Conservation (phyloP, 1,139 yeast genomes). For the Blastobotrys raffinosifermentans region DNA sequence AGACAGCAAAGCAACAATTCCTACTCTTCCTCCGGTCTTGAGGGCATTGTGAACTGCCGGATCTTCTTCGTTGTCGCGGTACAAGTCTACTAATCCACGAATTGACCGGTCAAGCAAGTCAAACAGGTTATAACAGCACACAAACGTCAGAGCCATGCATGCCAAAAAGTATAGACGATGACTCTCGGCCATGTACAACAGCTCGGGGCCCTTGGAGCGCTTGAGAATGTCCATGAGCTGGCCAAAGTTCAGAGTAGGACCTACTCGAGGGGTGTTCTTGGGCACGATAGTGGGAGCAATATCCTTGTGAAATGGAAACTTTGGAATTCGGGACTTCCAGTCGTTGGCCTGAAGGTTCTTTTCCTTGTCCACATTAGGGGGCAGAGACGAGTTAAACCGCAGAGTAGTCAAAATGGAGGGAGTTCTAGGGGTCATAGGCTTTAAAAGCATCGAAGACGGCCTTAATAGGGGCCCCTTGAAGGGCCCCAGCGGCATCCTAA, state of each 20-base stretch:
- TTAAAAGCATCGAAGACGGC: no score
- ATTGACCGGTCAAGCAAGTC: slow-evolving; percentile 54
- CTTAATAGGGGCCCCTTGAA: no score
- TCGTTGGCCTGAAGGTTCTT: slow-evolving; percentile 28
- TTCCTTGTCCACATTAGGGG: slow-evolving; percentile 22
- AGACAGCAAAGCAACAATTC: slow-evolving; percentile 39
- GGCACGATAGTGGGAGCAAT: slow-evolving; percentile 65
- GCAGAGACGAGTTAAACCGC: slow-evolving; percentile 17
- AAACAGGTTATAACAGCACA: slow-evolving; percentile 61
- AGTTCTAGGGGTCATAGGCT: no score
- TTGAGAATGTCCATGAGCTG: slow-evolving; percentile 60
- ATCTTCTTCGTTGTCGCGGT: slow-evolving; percentile 48
- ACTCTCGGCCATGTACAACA: slow-evolving; percentile 78
- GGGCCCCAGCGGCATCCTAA: no score
- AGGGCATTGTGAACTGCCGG: slow-evolving; percentile 34
- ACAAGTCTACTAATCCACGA: slow-evolving; percentile 52
- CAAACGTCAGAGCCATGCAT: slow-evolving; percentile 63
- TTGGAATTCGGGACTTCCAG: slow-evolving; percentile 36
- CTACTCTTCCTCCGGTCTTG: slow-evolving; percentile 37
- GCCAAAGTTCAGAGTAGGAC: slow-evolving; percentile 50
- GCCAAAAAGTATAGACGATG: slow-evolving; percentile 69
- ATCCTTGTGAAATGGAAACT: slow-evolving; percentile 62
- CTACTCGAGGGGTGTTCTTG: slow-evolving; percentile 52
- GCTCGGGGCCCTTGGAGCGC: slow-evolving; percentile 56
- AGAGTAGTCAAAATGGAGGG: no score